Conservation (phyloP, 306 rosid species). For the Rosa persica region DNA sequence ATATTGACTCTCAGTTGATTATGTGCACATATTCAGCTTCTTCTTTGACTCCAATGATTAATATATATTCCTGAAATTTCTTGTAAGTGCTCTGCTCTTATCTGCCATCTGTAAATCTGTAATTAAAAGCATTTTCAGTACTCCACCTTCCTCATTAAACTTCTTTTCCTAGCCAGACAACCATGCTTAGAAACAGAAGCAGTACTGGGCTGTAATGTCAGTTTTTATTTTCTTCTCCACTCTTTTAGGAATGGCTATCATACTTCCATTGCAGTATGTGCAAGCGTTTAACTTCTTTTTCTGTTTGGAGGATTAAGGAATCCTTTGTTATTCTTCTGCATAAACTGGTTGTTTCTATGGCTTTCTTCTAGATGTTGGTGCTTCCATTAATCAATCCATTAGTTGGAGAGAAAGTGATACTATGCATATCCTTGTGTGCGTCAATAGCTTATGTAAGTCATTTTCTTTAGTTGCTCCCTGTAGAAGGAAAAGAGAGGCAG, state of each 20-base stretch:
- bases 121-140: background rate
- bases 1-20: background rate
- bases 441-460: slow-evolving; percentile 77
- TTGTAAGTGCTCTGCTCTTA: background rate
- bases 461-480: background rate
- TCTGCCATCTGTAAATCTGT: too few species aligned
- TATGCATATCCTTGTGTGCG: slow-evolving; percentile 65
- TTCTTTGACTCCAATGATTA: background rate
- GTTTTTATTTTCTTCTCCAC: background rate
- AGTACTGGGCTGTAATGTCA: background rate
- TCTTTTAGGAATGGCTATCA: background rate
- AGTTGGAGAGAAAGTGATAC: slow-evolving; percentile 77
- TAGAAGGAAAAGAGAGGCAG: background rate
- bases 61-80: too few species aligned
- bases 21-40: background rate
- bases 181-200: background rate
- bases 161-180: too few species aligned
- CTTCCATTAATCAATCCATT: slow-evolving; percentile 76
- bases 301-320: background rate
- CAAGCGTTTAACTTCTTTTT: background rate
- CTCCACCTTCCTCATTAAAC: background rate
- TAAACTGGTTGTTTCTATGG: slow-evolving; percentile 10
- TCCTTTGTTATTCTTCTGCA: background rate
- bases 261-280: background rate
- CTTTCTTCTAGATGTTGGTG: slow-evolving; percentile 54